A percentile compares a stretch with the other conserved stretches of the same genome.
Conservation (phyloP, 768 basidiomycete genomes). For the Leccinellum luteum region DNA sequence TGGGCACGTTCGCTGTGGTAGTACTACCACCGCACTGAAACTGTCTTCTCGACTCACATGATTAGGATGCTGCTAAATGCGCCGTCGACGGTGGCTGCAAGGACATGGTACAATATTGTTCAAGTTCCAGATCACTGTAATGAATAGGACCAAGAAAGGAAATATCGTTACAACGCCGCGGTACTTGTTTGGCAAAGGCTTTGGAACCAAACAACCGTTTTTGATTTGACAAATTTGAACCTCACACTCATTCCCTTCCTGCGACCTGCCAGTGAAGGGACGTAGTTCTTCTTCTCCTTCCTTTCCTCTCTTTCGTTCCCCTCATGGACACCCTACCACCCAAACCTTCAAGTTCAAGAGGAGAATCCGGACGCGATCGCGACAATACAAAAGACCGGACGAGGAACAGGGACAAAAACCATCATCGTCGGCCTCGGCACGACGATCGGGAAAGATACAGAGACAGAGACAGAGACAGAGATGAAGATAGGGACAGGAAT, state of each 20-base stretch:
- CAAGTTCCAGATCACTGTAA: too few relatives aligned
- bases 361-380: constrained; percentile 12
- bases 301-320: neutral
- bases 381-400: constrained; percentile 9
- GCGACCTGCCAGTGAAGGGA: neutral
- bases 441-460: constrained; percentile 6
- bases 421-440: constrained; percentile 6
- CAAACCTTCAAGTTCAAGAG: constrained; percentile 19
- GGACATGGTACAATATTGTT: too few relatives aligned
- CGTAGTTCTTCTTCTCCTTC: neutral
- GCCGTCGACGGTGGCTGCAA: too few relatives aligned
- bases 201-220: constrained; percentile 28
- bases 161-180: too few relatives aligned
- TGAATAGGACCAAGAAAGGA: too few relatives aligned
- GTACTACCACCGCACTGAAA: too few relatives aligned
- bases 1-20: too few relatives aligned
- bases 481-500: neutral
- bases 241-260: neutral
- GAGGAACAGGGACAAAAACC: constrained; percentile 5
- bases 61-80: too few relatives aligned
- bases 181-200: constrained; percentile 23
- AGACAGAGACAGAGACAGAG: constrained; percentile 2
- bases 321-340: constrained; percentile 21
- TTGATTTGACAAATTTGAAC: neutral
- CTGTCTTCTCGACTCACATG: too few relatives aligned